Evolutionary conservation across 257 asterid species (phyloP).

Genomic region (Przewalskia tangutica): DNA sequence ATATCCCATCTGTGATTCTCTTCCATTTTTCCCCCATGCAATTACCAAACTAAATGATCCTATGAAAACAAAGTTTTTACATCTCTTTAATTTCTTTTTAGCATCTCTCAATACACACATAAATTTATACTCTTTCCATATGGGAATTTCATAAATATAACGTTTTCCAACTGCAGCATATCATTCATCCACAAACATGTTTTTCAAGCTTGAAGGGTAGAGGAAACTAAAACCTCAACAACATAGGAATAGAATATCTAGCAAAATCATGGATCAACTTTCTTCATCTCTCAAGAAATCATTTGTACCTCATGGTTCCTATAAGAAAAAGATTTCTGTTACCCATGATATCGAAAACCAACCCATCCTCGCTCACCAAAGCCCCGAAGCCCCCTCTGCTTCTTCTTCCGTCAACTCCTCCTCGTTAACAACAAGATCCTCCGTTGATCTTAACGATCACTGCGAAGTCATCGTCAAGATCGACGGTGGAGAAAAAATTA

Average conservation of each 20-base stretch:
- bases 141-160: not conserved
- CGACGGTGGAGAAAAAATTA: slow-evolving; percentile 14
- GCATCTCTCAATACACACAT: not conserved
- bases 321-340: slow-evolving; percentile 25
- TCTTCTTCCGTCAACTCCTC: slow-evolving; percentile 5
- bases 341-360: slow-evolving; percentile 28
- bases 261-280: slow-evolving; percentile 24
- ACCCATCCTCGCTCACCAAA: slow-evolving; percentile 38
- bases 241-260: not conserved
- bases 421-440: slow-evolving; percentile 1
- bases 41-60: not conserved
- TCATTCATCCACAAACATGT: not conserved
- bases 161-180: not conserved
- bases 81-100: not conserved
- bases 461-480: slow-evolving; percentile 49
- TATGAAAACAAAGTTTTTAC: not conserved
- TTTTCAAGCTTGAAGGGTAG: not conserved
- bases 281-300: slow-evolving; percentile 45
- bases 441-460: slow-evolving; percentile 4
- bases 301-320: slow-evolving; percentile 32
- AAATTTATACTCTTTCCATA: not conserved
- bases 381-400: slow-evolving; percentile 14
- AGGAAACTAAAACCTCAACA: not conserved
- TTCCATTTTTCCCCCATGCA: not conserved
- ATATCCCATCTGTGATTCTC: not conserved